Conservation (phyloP, 768 basidiomycete species). For the Pleurotus citrinopileatus region DNA sequence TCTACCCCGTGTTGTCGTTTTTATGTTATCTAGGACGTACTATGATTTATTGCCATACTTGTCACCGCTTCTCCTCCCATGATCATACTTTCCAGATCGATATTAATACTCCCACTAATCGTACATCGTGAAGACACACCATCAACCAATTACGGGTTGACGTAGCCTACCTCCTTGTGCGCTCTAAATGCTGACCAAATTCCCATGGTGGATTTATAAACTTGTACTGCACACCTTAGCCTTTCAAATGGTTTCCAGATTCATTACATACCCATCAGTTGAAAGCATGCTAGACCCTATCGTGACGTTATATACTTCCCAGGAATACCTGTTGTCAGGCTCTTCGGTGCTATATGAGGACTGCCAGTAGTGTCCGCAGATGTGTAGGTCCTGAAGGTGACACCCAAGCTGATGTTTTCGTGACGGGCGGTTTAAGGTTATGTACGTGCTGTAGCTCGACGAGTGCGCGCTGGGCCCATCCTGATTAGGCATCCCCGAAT, state of each 20-base stretch:
- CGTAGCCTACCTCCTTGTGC: background rate
- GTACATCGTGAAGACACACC: background rate
- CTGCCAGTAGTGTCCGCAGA: too few species aligned
- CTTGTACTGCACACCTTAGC: background rate
- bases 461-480: background rate
- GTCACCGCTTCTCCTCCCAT: background rate
- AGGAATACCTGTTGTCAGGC: background rate
- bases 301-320: background rate
- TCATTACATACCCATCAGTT: background rate
- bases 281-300: background rate
- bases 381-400: too few species aligned
- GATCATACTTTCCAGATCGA: background rate
- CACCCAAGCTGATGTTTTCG: too few species aligned
- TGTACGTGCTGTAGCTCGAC: background rate
- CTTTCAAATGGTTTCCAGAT: background rate
- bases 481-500: conserved; percentile 2
- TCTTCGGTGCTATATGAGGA: too few species aligned
- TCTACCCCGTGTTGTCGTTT: background rate
- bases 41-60: background rate
- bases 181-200: background rate
- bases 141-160: background rate
- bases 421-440: too few species aligned
- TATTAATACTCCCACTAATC: background rate
- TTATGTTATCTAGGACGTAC: conserved; percentile 1
- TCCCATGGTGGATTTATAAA: background rate